Evolutionary conservation across 2,329 filamentous ascomycete species (phyloP).

Genomic region (Capronia epimyces): DNA sequence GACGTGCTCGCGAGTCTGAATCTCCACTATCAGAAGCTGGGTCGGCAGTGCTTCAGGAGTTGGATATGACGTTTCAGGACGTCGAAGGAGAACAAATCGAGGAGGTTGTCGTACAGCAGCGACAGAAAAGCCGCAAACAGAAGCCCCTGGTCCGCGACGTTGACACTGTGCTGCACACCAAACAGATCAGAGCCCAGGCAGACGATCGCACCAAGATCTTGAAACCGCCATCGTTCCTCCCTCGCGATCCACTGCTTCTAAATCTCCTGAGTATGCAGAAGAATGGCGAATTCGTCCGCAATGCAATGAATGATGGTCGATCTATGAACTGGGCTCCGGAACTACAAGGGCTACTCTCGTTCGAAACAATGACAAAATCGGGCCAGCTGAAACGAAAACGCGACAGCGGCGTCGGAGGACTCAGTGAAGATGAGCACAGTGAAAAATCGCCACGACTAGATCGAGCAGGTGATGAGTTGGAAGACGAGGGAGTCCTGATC

Average conservation of each 20-base stretch:
- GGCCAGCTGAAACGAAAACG: slow-evolving; percentile 90
- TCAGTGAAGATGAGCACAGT: slow-evolving; percentile 55
- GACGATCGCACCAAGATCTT: slow-evolving; percentile 80
- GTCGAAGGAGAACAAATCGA: slow-evolving; percentile 47
- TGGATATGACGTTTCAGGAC: slow-evolving; percentile 59
- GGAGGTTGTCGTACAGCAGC: slow-evolving; percentile 53
- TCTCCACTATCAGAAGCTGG: slow-evolving; percentile 53
- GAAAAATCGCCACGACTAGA: slow-evolving; percentile 60
- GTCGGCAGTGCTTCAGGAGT: slow-evolving; percentile 52
- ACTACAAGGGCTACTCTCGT: slow-evolving; percentile 81
- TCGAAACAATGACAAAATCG: slow-evolving; percentile 70
- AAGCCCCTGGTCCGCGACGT: slow-evolving; percentile 78
- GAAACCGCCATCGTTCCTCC: slow-evolving; percentile 74
- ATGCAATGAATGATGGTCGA: slow-evolving; percentile 74
- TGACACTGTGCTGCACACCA: slow-evolving; percentile 69
- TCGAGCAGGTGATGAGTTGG: slow-evolving; percentile 59
- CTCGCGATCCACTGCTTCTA: slow-evolving; percentile 78
- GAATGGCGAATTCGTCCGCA: slow-evolving; percentile 82
- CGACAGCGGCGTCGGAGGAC: slow-evolving; percentile 76
- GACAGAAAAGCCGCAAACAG: slow-evolving; percentile 71
- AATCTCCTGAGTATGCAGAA: slow-evolving; percentile 89
- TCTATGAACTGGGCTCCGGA: slow-evolving; percentile 84
- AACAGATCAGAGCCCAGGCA: slow-evolving; percentile 80
- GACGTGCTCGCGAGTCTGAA: slow-evolving; percentile 42
- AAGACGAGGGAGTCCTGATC: slow-evolving; percentile 44